Percentiles rank a stretch among this genome's conserved stretches.
phyloP scores from a whole-genome alignment of 2,329 filamentous ascomycete genomes.

The Aureobasidium sp. region DNA sequence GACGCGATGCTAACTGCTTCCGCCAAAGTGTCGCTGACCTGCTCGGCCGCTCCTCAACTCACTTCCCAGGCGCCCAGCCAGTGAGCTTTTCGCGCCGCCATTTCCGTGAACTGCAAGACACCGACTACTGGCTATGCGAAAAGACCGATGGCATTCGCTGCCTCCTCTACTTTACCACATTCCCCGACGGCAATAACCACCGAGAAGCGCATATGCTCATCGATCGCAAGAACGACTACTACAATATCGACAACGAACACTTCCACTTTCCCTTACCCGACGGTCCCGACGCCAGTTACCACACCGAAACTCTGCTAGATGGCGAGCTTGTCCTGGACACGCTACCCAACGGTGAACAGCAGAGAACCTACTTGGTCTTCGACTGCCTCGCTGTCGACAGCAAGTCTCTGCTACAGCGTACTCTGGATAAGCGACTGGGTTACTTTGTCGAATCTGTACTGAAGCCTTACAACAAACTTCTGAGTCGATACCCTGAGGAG shows the following conservation, averaged over 20 bases:
- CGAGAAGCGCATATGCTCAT: constrained; percentile 79
- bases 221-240: constrained; percentile 97
- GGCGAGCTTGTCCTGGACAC: constrained; percentile 87
- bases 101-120: constrained; percentile 64
- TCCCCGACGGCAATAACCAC: constrained; percentile 31
- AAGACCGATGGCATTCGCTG: constrained; percentile 96
- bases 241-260: constrained; percentile 60
- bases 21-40: constrained; percentile 38
- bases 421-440: constrained; percentile 79
- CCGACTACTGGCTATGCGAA: constrained; percentile 96
- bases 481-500: constrained; percentile 58
- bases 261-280: constrained; percentile 73
- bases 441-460: constrained; percentile 75
- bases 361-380: constrained; percentile 84
- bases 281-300: constrained; percentile 54
- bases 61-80: constrained; percentile 86
- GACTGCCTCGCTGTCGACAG: constrained; percentile 81
- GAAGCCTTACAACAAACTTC: constrained; percentile 51
- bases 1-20: constrained; percentile 21
- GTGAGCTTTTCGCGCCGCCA: constrained; percentile 83
- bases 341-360: constrained; percentile 55
- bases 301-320: constrained; percentile 75
- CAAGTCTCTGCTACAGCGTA: constrained; percentile 64
- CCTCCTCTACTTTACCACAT: constrained; percentile 76
- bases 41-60: constrained; percentile 57